Conservation (phyloP, 2,329 filamentous ascomycete species). For the Diplocarpon rosae region DNA sequence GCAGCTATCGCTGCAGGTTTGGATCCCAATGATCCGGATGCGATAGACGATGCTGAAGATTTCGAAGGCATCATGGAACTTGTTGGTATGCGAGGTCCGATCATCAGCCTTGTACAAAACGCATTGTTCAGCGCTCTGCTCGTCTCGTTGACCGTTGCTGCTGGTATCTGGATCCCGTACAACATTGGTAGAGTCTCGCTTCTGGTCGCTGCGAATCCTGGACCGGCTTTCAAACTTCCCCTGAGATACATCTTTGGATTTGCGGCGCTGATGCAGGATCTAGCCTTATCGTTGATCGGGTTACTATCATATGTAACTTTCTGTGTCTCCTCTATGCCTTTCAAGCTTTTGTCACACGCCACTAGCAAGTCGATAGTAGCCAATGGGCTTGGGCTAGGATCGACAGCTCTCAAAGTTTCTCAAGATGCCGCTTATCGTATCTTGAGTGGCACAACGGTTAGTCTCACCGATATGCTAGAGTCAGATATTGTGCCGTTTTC, state of each 20-base stretch:
- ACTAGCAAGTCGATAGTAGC: not conserved
- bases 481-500: slow-evolving; percentile 68
- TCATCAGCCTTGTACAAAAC: slow-evolving; percentile 85
- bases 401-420: slow-evolving; percentile 19
- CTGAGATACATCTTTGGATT: slow-evolving; percentile 60
- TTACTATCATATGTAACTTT: slow-evolving; percentile 32
- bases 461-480: slow-evolving; percentile 33
- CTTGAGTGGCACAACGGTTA: slow-evolving; percentile 38
- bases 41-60: slow-evolving; percentile 80
- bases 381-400: slow-evolving; percentile 6
- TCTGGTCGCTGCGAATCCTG: slow-evolving; percentile 67
- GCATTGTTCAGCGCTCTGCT: slow-evolving; percentile 88
- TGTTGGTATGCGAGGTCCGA: slow-evolving; percentile 88
- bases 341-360: slow-evolving; percentile 11
- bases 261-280: slow-evolving; percentile 72
- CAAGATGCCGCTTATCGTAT: slow-evolving; percentile 28
- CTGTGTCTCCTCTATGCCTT: slow-evolving; percentile 12
- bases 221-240: slow-evolving; percentile 57
- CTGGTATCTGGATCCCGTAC: slow-evolving; percentile 85
- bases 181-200: slow-evolving; percentile 79
- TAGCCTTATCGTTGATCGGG: slow-evolving; percentile 54
- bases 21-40: slow-evolving; percentile 66
- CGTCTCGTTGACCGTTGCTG: slow-evolving; percentile 74
- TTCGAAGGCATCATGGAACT: slow-evolving; percentile 93
- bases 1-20: slow-evolving; percentile 57